Evolutionary conservation across 108 stramenopile species (phyloP).

Genomic region (Skeletonema potamos): DNA sequence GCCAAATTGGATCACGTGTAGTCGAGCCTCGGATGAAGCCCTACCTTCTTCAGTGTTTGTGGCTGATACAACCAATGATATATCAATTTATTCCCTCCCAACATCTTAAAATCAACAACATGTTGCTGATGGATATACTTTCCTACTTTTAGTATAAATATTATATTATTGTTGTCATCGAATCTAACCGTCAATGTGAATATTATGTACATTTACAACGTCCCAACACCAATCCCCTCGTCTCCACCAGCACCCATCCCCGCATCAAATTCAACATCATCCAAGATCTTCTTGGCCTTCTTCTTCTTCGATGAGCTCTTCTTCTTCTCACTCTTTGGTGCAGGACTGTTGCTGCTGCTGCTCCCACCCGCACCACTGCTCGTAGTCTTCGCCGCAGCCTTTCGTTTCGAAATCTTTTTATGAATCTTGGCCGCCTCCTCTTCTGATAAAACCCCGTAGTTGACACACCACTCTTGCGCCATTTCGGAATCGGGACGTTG

Average conservation of each 20-base stretch:
- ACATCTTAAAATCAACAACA: background rate
- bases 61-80: constrained; percentile 75
- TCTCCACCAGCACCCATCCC: constrained; percentile 65
- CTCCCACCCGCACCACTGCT: constrained; percentile 2
- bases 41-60: constrained; percentile 62
- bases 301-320: constrained; percentile 49
- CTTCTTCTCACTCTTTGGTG: constrained; percentile 4
- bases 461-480: constrained; percentile 93
- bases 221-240: constrained; percentile 64
- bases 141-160: background rate
- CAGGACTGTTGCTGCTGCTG: constrained; percentile 1
- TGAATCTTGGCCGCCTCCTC: constrained; percentile 66
- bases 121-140: background rate
- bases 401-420: constrained; percentile 59
- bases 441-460: constrained; percentile 70
- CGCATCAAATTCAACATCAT: constrained; percentile 61
- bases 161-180: background rate
- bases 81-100: constrained; percentile 67
- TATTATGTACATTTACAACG: constrained; percentile 47
- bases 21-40: constrained; percentile 8
- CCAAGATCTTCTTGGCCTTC: constrained; percentile 56
- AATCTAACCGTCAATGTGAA: background rate
- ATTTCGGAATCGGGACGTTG: constrained; percentile 79
- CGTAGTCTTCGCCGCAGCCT: constrained; percentile 44
- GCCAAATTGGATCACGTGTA: constrained; percentile 60